phyloP scores from a whole-genome alignment of 805 yeast species.

The Yarrowia sp. region DNA sequence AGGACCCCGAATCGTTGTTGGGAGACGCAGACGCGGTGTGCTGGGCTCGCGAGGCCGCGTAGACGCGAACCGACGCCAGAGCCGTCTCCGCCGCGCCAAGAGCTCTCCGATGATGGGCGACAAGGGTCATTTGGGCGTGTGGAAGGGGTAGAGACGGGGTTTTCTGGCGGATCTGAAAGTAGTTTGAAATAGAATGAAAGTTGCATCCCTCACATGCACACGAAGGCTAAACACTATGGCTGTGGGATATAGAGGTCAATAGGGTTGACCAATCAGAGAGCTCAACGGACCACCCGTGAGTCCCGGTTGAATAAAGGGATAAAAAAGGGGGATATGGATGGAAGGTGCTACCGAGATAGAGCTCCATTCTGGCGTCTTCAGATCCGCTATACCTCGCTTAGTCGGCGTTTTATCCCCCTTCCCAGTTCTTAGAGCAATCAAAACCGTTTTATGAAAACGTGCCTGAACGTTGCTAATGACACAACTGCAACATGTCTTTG shows the following conservation, averaged over 20 bases:
- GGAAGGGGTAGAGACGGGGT: background rate
- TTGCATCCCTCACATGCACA: slow-evolving; percentile 1
- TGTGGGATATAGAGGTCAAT: slow-evolving; percentile 4
- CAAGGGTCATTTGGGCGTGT: slow-evolving; percentile 6
- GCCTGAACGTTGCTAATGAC: background rate
- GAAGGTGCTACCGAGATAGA: no score
- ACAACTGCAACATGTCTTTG: background rate
- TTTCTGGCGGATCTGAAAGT: background rate
- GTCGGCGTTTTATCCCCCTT: background rate
- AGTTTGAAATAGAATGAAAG: background rate
- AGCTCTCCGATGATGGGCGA: slow-evolving; percentile 20
- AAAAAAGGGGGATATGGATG: background rate
- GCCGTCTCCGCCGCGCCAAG: slow-evolving; percentile 11
- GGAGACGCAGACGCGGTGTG: slow-evolving; percentile 21
- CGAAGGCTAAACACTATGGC: background rate
- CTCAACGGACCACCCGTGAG: background rate
- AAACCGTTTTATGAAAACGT: background rate
- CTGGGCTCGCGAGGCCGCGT: background rate
- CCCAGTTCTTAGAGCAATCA: background rate
- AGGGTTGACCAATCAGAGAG: slow-evolving; percentile 7
- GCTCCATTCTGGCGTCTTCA: background rate
- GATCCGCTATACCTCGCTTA: background rate
- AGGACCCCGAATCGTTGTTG: background rate
- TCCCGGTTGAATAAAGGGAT: background rate
- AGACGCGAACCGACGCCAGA: slow-evolving; percentile 5